Percentiles rank a stretch among this genome's conserved stretches.
Evolutionary conservation across 163 green algal species (phyloP).

Genomic region (Scenedesmus sp.): DNA sequence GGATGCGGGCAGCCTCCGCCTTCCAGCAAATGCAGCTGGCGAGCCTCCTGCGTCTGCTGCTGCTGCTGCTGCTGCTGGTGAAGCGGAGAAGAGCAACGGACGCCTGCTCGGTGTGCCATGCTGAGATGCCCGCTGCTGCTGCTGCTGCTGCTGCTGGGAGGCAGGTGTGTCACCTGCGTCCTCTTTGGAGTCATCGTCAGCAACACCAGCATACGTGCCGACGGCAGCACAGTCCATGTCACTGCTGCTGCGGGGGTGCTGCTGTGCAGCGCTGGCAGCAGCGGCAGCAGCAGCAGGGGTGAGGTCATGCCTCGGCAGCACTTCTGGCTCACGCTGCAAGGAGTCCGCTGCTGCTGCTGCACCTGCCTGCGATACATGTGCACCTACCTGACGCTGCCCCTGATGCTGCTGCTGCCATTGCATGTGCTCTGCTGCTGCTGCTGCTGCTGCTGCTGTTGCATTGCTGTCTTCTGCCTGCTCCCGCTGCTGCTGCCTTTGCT

Average conservation of each 20-base stretch:
- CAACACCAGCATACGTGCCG: background rate
- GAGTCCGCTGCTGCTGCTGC: background rate
- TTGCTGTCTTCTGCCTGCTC: conserved; percentile 2
- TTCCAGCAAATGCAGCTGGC: background rate
- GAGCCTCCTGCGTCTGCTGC: background rate
- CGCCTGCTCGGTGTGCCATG: background rate
- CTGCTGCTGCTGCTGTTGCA: background rate
- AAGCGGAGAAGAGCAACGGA: background rate
- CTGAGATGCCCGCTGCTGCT: conserved; percentile 5
- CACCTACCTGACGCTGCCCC: background rate
- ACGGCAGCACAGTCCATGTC: background rate
- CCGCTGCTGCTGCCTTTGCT: conserved; percentile 30
- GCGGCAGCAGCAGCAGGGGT: background rate
- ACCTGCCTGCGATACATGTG: background rate
- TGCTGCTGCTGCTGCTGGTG: conserved; percentile 39
- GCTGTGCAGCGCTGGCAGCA: background rate
- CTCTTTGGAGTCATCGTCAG: background rate
- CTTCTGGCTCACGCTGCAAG: background rate
- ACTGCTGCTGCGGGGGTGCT: background rate
- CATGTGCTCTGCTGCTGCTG: background rate
- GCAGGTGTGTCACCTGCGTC: background rate
- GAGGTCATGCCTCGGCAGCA: background rate
- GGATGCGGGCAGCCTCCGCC: background rate
- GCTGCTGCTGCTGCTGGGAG: conserved; percentile 38
- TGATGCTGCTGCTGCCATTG: conserved; percentile 23